A percentile compares a stretch with the other conserved stretches of the same genome.
Evolutionary conservation across 2,329 filamentous ascomycete species (phyloP).

Genomic region (Emericellopsis atlantica): DNA sequence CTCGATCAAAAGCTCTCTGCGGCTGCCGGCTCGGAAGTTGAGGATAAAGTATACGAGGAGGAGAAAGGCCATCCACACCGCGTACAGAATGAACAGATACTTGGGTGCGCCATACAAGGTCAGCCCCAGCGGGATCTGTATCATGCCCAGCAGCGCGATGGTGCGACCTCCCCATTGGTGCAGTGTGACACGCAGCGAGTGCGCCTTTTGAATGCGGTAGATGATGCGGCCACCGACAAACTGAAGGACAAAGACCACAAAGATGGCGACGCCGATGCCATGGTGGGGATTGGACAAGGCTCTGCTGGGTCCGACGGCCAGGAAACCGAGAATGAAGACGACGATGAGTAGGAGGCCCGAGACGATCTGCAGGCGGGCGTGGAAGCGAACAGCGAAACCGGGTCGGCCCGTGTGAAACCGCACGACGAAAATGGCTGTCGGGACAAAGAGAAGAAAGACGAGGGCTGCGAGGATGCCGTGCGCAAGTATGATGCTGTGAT

Average conservation of each 20-base stretch:
- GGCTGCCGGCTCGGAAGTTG: slow-evolving; percentile 52
- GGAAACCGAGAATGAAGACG: slow-evolving; percentile 62
- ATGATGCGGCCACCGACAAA: slow-evolving; percentile 57
- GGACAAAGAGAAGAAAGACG: slow-evolving; percentile 63
- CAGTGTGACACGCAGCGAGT: slow-evolving; percentile 45
- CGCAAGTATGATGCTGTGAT: slow-evolving; percentile 56
- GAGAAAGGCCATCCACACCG: slow-evolving; percentile 63
- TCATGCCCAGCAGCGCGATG: slow-evolving; percentile 69
- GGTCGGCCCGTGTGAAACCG: slow-evolving; percentile 56
- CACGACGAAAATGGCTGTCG: slow-evolving; percentile 59
- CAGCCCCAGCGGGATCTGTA: slow-evolving; percentile 78
- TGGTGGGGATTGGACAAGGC: slow-evolving; percentile 74
- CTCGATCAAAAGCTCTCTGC: slow-evolving; percentile 40
- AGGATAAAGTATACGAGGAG: slow-evolving; percentile 69
- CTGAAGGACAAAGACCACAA: slow-evolving; percentile 60
- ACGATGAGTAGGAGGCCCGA: slow-evolving; percentile 56
- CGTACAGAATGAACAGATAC: slow-evolving; percentile 73
- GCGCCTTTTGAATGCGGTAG: slow-evolving; percentile 32
- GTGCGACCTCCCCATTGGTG: slow-evolving; percentile 81
- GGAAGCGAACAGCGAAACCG: slow-evolving; percentile 50
- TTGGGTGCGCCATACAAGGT: slow-evolving; percentile 87
- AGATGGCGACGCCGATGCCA: slow-evolving; percentile 70
- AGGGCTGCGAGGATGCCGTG: slow-evolving; percentile 63
- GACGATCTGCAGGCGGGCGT: slow-evolving; percentile 63
- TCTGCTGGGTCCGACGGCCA: slow-evolving; percentile 62